Evolutionary conservation across 2,329 filamentous ascomycete species (phyloP).

Genomic region (Talaromyces sp.): DNA sequence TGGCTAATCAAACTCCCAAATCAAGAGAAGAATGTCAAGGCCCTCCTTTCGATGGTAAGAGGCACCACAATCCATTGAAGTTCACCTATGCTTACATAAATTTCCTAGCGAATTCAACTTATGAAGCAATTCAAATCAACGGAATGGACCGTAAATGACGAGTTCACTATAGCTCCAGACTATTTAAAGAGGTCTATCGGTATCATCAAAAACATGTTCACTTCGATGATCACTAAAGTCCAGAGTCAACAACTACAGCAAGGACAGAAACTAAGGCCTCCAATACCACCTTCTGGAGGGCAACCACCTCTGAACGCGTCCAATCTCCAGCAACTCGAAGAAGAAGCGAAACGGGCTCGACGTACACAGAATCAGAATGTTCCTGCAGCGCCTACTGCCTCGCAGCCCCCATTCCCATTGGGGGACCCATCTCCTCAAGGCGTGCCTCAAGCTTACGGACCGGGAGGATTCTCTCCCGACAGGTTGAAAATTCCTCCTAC

Average conservation of each 20-base stretch:
- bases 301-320: constrained; percentile 42
- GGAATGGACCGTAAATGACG: constrained; percentile 43
- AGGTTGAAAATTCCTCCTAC: constrained; percentile 57
- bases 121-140: constrained; percentile 46
- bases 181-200: constrained; percentile 36
- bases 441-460: constrained; percentile 55
- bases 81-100: not conserved
- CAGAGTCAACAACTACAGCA: constrained; percentile 29
- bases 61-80: constrained; percentile 12
- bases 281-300: constrained; percentile 20
- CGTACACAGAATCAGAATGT: constrained; percentile 39
- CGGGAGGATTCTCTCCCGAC: constrained; percentile 52
- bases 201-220: constrained; percentile 43
- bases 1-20: constrained; percentile 38
- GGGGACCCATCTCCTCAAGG: constrained; percentile 55
- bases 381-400: constrained; percentile 49
- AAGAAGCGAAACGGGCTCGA: constrained; percentile 41
- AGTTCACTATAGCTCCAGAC: constrained; percentile 44
- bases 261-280: constrained; percentile 23
- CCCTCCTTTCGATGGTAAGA: constrained; percentile 39
- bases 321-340: constrained; percentile 47
- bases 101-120: constrained; percentile 40
- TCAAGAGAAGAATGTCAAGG: constrained; percentile 40
- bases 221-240: constrained; percentile 35
- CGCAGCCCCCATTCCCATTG: constrained; percentile 53